Evolutionary conservation across 805 yeast species (phyloP), one percentile per base, ranked within the genome.

Genomic region (Candida golubevii): DNA sequence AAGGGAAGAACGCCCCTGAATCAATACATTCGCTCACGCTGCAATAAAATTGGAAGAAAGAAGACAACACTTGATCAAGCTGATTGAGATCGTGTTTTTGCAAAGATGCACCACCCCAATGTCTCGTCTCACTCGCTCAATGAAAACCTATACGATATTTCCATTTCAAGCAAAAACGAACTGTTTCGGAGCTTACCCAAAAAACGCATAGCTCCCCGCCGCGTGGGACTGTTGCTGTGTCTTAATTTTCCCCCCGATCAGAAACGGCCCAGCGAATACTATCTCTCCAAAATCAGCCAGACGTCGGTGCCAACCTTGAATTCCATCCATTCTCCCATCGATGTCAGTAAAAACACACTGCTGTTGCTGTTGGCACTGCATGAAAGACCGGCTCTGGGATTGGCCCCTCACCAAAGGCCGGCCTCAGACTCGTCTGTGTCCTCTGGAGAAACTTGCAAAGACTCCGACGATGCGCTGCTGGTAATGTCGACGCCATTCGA

Each of bases 201-300:
- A 46, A 58, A 57, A 44, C 51, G 50, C 14, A 14, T 47, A 47
- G 27, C 52, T 4, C 62, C 65, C 3, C 58, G 60, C 33, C 55
- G 67, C 32, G 65, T 60, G 11, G 62, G 61, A 33, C 65, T 66
- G 43, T 31, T 54, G 43, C 45, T 60, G n/a, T 57, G 63, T 7
- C 50, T 63, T 13, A 35, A 53, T 29, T 52, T 53, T 6, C 46
- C 54, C 15, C 50, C 42, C 33, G 61, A 58, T 9, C 36, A 42
- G 14, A 67, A 66, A 47, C 51, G 75, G 26, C 75, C 75, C 4
- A 66, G 73, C 28, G 74, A 70, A 44, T 68, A 66, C 53, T 70
- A 59, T 45, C 58, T 67, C 33, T 61, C 60, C 44, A 65, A 63
- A 44, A 45, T 68, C 36, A 57, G 58, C 36, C 55, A 50, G 41